These are phyloP conservation scores for Monosporascus cannonballus DNA, from an alignment of 2,329 filamentous ascomycete species.

Conservation along the genomic window DNA sequence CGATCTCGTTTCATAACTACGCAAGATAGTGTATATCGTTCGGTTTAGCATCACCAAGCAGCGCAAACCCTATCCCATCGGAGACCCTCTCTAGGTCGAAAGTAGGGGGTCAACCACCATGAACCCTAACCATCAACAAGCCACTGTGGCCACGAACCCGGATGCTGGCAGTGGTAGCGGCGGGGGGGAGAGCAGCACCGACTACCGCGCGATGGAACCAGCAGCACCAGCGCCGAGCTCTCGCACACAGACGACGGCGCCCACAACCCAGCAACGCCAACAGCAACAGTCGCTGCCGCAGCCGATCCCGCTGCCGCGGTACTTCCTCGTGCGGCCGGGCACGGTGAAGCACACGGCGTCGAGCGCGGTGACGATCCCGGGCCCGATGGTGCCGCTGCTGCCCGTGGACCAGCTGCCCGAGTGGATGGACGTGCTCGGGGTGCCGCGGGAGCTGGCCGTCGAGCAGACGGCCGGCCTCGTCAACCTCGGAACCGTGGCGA, in stretches of 20 bases:
- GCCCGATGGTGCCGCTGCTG: slow-evolving; percentile 46
- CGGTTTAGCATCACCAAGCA: too few species aligned
- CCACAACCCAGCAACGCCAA: neutral
- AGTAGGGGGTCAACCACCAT: too few species aligned
- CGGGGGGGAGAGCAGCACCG: neutral
- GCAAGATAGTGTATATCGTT: too few species aligned
- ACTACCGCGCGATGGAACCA: neutral
- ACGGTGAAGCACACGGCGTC: slow-evolving; percentile 21
- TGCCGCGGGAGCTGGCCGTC: slow-evolving; percentile 34
- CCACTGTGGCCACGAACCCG: too few species aligned
- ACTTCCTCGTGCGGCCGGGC: slow-evolving; percentile 40
- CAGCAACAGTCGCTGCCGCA: neutral
- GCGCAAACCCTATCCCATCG: too few species aligned
- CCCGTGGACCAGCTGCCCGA: slow-evolving; percentile 45
- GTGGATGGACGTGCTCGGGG: slow-evolving; percentile 36
- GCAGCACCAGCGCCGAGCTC: neutral
- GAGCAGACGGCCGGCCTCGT: slow-evolving; percentile 32
- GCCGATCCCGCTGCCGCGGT: slow-evolving; percentile 19
- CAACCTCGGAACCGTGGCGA: slow-evolving; percentile 29
- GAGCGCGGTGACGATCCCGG: slow-evolving; percentile 19
- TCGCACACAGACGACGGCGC: neutral
- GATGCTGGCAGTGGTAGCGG: too few species aligned
- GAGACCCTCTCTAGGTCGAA: too few species aligned
- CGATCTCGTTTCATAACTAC: too few species aligned
- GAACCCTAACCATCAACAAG: too few species aligned